These are phyloP conservation scores for Zasmidium cellare DNA, from an alignment of 2,329 filamentous ascomycete genomes.

Conservation along the genomic window DNA sequence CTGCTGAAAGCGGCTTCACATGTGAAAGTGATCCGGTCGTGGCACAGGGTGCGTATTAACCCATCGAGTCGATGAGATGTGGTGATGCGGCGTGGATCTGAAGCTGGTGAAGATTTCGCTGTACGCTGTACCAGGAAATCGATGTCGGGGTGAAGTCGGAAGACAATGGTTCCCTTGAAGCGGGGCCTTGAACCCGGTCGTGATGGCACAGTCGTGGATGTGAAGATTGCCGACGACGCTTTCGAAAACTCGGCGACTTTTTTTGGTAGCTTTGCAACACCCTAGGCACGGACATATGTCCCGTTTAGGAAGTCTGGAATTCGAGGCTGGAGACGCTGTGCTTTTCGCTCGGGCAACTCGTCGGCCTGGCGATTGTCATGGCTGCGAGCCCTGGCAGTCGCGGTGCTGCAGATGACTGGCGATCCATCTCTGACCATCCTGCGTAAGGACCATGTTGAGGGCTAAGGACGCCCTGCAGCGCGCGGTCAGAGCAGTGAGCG, in stretches of 20 bases:
- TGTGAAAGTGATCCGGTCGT: neutral
- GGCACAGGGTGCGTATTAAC: neutral
- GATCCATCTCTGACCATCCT: neutral
- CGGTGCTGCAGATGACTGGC: neutral
- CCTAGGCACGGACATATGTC: slow-evolving; percentile 16
- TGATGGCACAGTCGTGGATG: slow-evolving; percentile 2
- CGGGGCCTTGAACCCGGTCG: slow-evolving; percentile 6
- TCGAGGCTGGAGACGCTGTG: slow-evolving; percentile 9
- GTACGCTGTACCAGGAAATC: slow-evolving; percentile 9
- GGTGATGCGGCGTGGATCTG: neutral
- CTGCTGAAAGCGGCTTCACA: neutral
- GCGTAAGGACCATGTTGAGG: neutral
- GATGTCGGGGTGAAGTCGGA: slow-evolving; percentile 2
- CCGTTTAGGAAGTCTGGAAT: slow-evolving; percentile 10
- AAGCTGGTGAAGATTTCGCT: neutral
- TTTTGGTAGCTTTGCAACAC: slow-evolving; percentile 9
- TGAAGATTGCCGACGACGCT: slow-evolving; percentile 17
- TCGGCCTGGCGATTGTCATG: neutral
- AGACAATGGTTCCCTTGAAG: neutral
- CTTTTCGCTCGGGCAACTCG: neutral
- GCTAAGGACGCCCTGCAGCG: neutral
- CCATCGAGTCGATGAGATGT: neutral
- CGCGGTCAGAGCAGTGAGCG: neutral
- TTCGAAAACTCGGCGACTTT: slow-evolving; percentile 7
- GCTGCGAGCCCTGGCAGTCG: neutral